Base-by-base conservation (phyloP, 768 basidiomycete genomes). In the Tricholoma hemisulphureum region DNA sequence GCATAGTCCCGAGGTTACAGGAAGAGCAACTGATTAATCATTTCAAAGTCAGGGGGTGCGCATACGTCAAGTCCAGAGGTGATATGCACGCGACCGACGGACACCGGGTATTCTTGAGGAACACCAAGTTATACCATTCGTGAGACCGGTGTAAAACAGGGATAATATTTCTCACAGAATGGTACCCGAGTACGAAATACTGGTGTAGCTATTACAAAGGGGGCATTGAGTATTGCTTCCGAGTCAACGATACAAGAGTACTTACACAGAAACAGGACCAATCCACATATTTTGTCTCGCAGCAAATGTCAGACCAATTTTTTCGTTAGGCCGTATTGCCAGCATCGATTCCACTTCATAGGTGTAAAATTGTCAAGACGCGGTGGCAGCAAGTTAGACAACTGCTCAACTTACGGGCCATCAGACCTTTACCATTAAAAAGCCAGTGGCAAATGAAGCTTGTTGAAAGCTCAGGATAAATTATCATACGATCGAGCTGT, bases 301-400 rank as follows among this genome's bases (percentile, higher is more conserved):
- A 21, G 73, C 64, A 63, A 87, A 87, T 6, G 67, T 73, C 6
- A 80, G 74, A 10, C 80, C 79, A 34, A 87, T 69, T 20, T 73
- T 73, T 50, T 77, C 61, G 16, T 67, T 77, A 2, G 86, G 86
- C 24, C 87, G 75, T 11, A 85, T 63, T 75, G 3, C 82, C 85
- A 28, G 78, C 77, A 60, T 87, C 83, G 28, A 81, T 62, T 2
- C 73, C 81, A 60, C 84, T 86, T 60, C 9, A 14, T 2, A 16
- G 51, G 24, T n/a, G 7, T 20, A 2, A 35, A 34, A 6, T 8
- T 5, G 26, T 39, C 28, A 20, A 39, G 14, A 29, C n/a, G n/a
- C 20, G 8, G 32, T 24, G 51, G 31, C 9, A n/a, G n/a, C 43
- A 14, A 7, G 20, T 23, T 26, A 31, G 14, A 13, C 20, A 29